Base-by-base conservation (phyloP, 2,329 filamentous ascomycete species). In the Exophiala alcalophila region DNA sequence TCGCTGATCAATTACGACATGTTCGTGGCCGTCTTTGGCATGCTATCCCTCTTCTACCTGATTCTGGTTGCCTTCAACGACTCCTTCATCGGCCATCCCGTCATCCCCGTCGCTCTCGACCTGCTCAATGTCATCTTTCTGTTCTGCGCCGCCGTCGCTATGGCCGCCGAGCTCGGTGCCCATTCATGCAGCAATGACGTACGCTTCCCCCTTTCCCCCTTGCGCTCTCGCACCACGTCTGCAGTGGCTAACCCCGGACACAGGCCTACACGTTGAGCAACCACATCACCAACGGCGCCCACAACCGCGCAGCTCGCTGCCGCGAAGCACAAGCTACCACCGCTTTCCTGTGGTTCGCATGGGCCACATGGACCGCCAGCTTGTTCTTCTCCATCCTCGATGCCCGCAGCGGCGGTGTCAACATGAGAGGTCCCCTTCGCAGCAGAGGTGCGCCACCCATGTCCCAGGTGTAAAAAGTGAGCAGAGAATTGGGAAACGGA, bases 1-100 rank as follows among this genome's bases (percentile, higher is more conserved):
- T 67, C 73, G 15, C 70, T 78, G 37, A 67, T 84, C 65, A 76
- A 76, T 61, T 76, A 71, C 57, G 55, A 64, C 49, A 72, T 76
- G 59, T 76, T 72, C 50, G 59, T 64, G 5, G 56, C 68, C 7
- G 67, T 67, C 1, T 75, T 74, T 50, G 65, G 65, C 8, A 65
- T 73, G 57, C 42, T 75, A 14, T 62, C 71, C 4, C 61, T 74
- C 5, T 59, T 75, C 56, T 75, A 74, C 54, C 59, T 73, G 26
- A 49, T 73, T 31, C 64, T 67, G 1, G 66, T 68, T 3, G 61
- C 67, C 1, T 60, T 67, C 44, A 67, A 66, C 37, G 50, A 62
- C 0, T 59, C 59, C 45, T 65, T 69, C 55, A 59, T 62, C 10
- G 50, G 65, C 20, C 65, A 69, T 53, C 65, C 71, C 0, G 60